Base-by-base conservation (phyloP, 306 rosid species). In the Corylus americana region DNA sequence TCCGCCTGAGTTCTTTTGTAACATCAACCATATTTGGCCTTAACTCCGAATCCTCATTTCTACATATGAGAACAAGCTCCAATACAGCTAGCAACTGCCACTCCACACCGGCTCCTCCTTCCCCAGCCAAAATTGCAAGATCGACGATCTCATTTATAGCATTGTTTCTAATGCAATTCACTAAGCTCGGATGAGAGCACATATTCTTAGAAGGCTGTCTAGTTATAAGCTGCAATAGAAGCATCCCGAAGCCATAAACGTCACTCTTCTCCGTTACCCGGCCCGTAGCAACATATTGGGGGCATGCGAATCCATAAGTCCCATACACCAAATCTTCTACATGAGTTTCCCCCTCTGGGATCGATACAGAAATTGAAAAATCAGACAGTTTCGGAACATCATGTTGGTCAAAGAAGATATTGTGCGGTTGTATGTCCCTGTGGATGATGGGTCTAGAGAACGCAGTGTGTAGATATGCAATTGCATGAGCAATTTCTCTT, bases 171-270 rank as follows among this genome's bases (percentile, higher is more conserved):
- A 31, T 31, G 35, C 35, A 31, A 31, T 31, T 31, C 35, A 3
- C 35, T 1, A 31, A 31, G 35, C 35, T 31, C 35, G 2, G 2
- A 31, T 31, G 2, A 31, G 35, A 1, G 55, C 13, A 51, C 17
- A 51, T 1, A 13, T 51, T 17, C 55, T 0, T 51, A 5, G 8
- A 51, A 51, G 55, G 14, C 17, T 51, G 14, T 14, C 55, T n/a
- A 14, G 55, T 51, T 51, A 51, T 3, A 51, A 51, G 55, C 55
- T 51, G 17, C 0, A 51, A 51, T 16, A 51, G 55, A 51, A 51
- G 55, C 55, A 16, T 11, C 4, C 83, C 74, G 45, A 79, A 79
- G 29, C 6, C 25, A 64, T 22, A 64, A 16, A 73, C 83, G 54
- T 80, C 79, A 67, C 50, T 54, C n/a, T 44, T 64, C 25, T 66